Base-by-base conservation (phyloP, 768 basidiomycete species). In the Dioszegia aurantiaca region DNA sequence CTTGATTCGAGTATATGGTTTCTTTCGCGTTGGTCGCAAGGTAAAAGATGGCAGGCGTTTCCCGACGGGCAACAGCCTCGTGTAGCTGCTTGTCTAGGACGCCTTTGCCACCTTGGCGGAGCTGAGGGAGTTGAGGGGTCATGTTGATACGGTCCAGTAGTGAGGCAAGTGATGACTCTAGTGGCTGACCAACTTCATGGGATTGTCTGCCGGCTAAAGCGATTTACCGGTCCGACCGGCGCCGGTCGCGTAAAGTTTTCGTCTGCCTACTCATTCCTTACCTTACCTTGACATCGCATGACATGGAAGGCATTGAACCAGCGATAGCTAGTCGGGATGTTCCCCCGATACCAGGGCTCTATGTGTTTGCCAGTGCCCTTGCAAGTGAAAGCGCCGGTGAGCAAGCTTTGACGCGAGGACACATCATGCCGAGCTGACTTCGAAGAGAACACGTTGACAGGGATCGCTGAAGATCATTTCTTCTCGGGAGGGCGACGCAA, bases 401-500 rank as follows among this genome's bases (percentile, higher is more conserved):
- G 73, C 8, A 27, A 12, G 3, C 1, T 47, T 19, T 12, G 17
- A 17, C 17, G 6, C 31, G 21, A 19, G 28, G 3, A 28, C 27
- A 51, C 39, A 23, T 21, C 42, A 43, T n/a, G n/a, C n/a, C n/a
- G n/a, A n/a, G 49, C 46, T 63, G 26, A 43, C 24, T 11, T n/a
- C 6, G 21, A 28, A 53, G 56, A 57, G 31, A 2, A 17, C 6
- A 36, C 63, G 8, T 36, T 73, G 28, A 23, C 33, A 12, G 59
- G 36, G 14, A 55, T 76, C 6, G 65, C 52, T 9, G 55, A 66
- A 6, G 54, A 40, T 17, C 66, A 76, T 43, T 59, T 66, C 24
- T 78, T 79, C 49, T 48, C 58, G 24, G 71, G 69, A 3, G 73
- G 73, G 3, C 42, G 60, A 41, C 79, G 83, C 45, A 89, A 94